These are phyloP conservation scores for Jacaranda copaia DNA, from an alignment of 257 asterid genomes.

Conservation along the genomic window DNA sequence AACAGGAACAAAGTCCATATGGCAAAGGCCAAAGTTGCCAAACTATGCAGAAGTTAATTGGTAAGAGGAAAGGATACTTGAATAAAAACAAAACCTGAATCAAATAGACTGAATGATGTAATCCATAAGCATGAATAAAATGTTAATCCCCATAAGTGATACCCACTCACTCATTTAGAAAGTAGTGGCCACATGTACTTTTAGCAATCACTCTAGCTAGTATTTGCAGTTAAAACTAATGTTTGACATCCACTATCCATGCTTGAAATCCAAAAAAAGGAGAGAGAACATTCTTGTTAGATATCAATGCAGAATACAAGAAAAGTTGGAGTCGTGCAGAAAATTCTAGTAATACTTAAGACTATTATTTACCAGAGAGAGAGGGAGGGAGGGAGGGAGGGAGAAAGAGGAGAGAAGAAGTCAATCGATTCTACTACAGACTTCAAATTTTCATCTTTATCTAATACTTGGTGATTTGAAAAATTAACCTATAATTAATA, in stretches of 20 bases:
- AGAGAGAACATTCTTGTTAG: neutral
- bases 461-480: neutral
- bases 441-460: slow-evolving; percentile 12
- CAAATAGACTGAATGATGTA: slow-evolving; percentile 24
- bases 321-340: neutral
- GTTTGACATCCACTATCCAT: slow-evolving; percentile 15
- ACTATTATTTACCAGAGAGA: neutral
- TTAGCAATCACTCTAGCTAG: neutral
- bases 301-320: neutral
- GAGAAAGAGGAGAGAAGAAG: too few relatives aligned
- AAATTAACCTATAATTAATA: neutral
- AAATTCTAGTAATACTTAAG: neutral
- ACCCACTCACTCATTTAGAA: neutral
- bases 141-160: slow-evolving; percentile 2
- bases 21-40: slow-evolving; percentile 1
- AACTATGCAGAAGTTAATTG: neutral
- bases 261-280: neutral
- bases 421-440: neutral
- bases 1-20: neutral
- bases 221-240: neutral
- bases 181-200: neutral
- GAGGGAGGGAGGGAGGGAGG: too few relatives aligned
- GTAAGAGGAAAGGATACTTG: neutral
- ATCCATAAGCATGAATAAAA: neutral
- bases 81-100: neutral